Conservation (phyloP, 805 yeast genomes). For the Candida koratica region DNA sequence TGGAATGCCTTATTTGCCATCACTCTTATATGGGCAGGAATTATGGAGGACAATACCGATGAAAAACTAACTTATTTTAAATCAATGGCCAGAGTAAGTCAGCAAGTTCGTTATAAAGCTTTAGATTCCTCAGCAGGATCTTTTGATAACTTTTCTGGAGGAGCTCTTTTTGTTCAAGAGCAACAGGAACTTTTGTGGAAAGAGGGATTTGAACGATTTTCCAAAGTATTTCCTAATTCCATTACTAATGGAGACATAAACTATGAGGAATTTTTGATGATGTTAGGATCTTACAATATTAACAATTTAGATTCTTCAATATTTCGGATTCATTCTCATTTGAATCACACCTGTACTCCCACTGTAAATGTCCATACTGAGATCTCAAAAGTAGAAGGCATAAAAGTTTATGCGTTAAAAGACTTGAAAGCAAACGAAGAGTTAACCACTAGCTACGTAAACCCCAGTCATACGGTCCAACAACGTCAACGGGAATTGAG, state of each 20-base stretch:
- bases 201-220: constrained; percentile 50
- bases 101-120: constrained; percentile 58
- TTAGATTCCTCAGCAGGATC: constrained; percentile 53
- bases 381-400: constrained; percentile 45
- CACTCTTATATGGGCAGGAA: constrained; percentile 51
- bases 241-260: constrained; percentile 20
- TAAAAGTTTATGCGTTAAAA: constrained; percentile 56
- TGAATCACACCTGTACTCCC: constrained; percentile 76
- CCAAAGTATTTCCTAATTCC: constrained; percentile 43
- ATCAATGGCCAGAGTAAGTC: constrained; percentile 67
- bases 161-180: constrained; percentile 52
- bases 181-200: constrained; percentile 58
- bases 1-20: constrained; percentile 69
- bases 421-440: constrained; percentile 64
- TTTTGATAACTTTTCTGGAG: constrained; percentile 49
- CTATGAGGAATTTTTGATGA: constrained; percentile 54
- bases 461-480: constrained; percentile 57
- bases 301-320: constrained; percentile 66
- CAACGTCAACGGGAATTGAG: constrained; percentile 64
- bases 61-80: constrained; percentile 43
- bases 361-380: constrained; percentile 52
- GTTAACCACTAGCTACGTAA: constrained; percentile 64
- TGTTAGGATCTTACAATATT: constrained; percentile 70
- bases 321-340: constrained; percentile 60
- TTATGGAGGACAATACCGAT: constrained; percentile 41